phyloP scores from a whole-genome alignment of 1,284 basidiomycete species.

The Golubevia pallescens region DNA sequence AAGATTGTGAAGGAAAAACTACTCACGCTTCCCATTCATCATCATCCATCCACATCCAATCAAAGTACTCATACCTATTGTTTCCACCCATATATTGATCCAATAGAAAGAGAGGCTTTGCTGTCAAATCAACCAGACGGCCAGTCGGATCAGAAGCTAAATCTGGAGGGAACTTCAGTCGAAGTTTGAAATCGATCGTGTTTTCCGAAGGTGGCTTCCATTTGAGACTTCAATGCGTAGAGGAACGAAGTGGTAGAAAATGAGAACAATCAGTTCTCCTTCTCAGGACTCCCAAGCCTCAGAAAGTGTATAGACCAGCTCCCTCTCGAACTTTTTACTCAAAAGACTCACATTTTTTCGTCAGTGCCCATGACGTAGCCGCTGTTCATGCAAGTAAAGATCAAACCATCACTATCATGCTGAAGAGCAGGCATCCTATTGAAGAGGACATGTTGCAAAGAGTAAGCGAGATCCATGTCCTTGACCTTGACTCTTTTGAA shows the following conservation, averaged over 20 bases:
- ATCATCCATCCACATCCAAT: conserved; percentile 83
- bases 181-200: conserved; percentile 94
- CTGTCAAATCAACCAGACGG: conserved; percentile 74
- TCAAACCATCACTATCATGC: conserved; percentile 94
- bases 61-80: conserved; percentile 79
- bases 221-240: conserved; percentile 73
- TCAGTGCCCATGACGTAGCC: conserved; percentile 90
- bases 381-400: conserved; percentile 89
- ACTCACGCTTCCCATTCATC: conserved; percentile 89
- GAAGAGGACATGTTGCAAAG: conserved; percentile 81
- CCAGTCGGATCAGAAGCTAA: conserved; percentile 41
- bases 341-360: conserved; percentile 72
- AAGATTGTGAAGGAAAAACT: too few species aligned
- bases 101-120: conserved; percentile 85
- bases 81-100: conserved; percentile 73
- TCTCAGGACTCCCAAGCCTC: too few species aligned
- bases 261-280: not conserved
- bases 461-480: conserved; percentile 85
- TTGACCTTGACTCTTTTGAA: conserved; percentile 75
- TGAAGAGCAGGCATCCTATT: conserved; percentile 84
- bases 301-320: too few species aligned
- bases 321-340: too few species aligned
- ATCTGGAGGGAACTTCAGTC: conserved; percentile 84
- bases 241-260: not conserved
- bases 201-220: conserved; percentile 99